Evolutionary conservation across 1,139 yeast species (phyloP).

Genomic region (Hemisphaericaspora xylofermentans): DNA sequence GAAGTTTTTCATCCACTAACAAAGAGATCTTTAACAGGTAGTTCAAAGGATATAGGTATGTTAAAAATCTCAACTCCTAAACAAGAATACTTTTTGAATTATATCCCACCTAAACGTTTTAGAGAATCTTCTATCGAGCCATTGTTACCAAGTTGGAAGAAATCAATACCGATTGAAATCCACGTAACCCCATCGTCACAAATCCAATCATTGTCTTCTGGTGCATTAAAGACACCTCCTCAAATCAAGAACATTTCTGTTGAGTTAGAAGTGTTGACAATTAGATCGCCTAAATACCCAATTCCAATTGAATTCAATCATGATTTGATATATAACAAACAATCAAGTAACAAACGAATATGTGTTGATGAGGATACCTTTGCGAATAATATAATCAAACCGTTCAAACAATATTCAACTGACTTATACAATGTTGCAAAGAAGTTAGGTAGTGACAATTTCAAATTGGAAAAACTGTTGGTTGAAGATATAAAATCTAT

Average conservation of each 20-base stretch:
- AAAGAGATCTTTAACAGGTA: slow-evolving; percentile 16
- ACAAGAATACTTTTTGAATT: slow-evolving; percentile 25
- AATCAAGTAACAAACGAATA: slow-evolving; percentile 8
- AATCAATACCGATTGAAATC: slow-evolving; percentile 31
- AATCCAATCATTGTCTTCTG: slow-evolving; percentile 7
- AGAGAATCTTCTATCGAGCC: slow-evolving; percentile 15
- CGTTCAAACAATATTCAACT: slow-evolving; percentile 21
- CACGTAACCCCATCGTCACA: slow-evolving; percentile 3
- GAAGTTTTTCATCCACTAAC: slow-evolving; percentile 15
- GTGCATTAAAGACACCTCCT: slow-evolving; percentile 18
- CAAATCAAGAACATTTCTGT: slow-evolving; percentile 28
- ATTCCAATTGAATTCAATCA: slow-evolving; percentile 45
- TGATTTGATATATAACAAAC: slow-evolving; percentile 32
- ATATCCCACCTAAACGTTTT: slow-evolving; percentile 32
- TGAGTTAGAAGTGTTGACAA: slow-evolving; percentile 35
- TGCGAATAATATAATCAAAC: slow-evolving; percentile 21
- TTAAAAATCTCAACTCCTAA: slow-evolving; percentile 30
- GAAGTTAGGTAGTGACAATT: slow-evolving; percentile 25
- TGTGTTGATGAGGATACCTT: slow-evolving; percentile 28
- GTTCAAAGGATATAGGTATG: slow-evolving; percentile 17
- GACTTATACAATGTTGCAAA: slow-evolving; percentile 22
- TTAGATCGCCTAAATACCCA: slow-evolving; percentile 29
- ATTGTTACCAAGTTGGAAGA: slow-evolving; percentile 24
- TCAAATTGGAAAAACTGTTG: slow-evolving; percentile 30
- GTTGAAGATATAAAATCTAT: slow-evolving; percentile 33